phyloP scores from a whole-genome alignment of 73 alveolate species.

The Blepharisma japonicum region DNA sequence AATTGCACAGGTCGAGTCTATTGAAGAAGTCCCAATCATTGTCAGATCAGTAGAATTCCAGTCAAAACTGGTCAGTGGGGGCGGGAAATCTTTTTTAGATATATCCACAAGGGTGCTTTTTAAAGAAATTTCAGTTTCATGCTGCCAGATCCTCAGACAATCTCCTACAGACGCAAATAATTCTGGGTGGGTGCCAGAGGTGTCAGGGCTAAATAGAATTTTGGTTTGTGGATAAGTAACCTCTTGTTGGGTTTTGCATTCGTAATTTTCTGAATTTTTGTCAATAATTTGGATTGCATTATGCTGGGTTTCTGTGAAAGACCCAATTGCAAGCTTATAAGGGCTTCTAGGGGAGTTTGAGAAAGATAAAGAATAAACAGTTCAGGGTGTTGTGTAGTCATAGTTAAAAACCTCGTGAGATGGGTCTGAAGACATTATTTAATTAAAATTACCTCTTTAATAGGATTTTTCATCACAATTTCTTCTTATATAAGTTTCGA shows the following conservation, averaged over 20 bases:
- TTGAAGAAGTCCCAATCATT: conserved; percentile 89
- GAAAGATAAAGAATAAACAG: conserved; percentile 16
- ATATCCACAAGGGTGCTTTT: conserved; percentile 43
- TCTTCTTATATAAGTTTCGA: too few relatives aligned
- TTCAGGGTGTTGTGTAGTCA: too few relatives aligned
- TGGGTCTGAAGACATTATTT: too few relatives aligned
- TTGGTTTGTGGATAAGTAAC: conserved; percentile 94
- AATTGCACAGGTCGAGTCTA: conserved; percentile 96
- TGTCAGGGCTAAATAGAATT: conserved; percentile 92
- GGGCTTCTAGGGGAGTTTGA: conserved; percentile 37
- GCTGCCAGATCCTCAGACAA: conserved; percentile 67
- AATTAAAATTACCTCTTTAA: too few relatives aligned
- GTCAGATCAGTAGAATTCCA: conserved; percentile 88
- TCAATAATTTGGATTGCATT: conserved; percentile 66
- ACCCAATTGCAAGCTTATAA: conserved; percentile 57
- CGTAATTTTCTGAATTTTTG: conserved; percentile 57
- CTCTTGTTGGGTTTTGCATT: conserved; percentile 49
- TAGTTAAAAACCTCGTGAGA: too few relatives aligned
- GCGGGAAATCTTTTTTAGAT: conserved; percentile 56
- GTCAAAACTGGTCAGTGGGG: conserved; percentile 96
- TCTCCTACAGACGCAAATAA: conserved; percentile 77
- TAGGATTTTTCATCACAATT: too few relatives aligned
- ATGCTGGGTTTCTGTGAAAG: conserved; percentile 50
- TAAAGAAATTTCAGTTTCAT: conserved; percentile 38
- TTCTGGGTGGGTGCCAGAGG: conserved; percentile 46